These are phyloP conservation scores for Acidiella bohemica DNA, from an alignment of 495 filamentous ascomycete genomes.

Conservation along the genomic window DNA sequence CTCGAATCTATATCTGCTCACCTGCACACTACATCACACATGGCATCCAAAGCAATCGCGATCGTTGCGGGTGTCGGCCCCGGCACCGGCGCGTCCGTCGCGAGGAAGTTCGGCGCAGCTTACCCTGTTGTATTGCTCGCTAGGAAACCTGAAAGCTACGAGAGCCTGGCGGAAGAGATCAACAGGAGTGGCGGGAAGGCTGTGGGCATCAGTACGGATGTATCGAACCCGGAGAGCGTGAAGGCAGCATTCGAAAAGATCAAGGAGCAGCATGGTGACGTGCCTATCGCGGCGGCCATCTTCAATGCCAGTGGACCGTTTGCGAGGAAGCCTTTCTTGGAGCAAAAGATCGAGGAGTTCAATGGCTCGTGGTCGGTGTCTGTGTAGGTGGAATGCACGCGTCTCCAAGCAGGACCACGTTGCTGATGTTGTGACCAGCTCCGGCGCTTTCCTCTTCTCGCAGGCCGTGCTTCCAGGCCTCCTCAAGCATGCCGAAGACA, in stretches of 20 bases:
- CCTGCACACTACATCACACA: too few relatives aligned
- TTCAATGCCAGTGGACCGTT: constrained; percentile 69
- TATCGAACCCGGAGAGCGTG: constrained; percentile 48
- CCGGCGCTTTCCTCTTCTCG: constrained; percentile 66
- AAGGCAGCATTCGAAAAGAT: constrained; percentile 55
- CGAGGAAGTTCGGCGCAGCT: constrained; percentile 49
- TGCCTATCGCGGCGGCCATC: constrained; percentile 44
- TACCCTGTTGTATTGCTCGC: constrained; percentile 70
- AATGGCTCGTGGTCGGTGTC: constrained; percentile 41
- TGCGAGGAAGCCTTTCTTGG: constrained; percentile 67
- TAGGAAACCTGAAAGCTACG: constrained; percentile 53
- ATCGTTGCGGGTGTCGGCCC: constrained; percentile 63
- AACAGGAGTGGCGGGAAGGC: constrained; percentile 55
- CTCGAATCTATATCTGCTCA: too few relatives aligned
- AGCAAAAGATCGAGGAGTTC: constrained; percentile 54
- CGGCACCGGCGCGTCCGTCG: constrained; percentile 52
- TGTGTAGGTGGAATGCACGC: constrained; percentile 37
- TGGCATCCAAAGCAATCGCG: constrained; percentile 40
- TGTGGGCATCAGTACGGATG: constrained; percentile 62
- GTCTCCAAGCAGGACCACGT: neutral
- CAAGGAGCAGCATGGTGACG: constrained; percentile 39
- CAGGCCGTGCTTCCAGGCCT: constrained; percentile 60
- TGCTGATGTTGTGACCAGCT: constrained; percentile 8
- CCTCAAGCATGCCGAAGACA: constrained; percentile 39
- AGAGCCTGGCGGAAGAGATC: constrained; percentile 59